These are phyloP conservation scores for Fusarium begoniae DNA, from an alignment of 2,329 filamentous ascomycete species.

Conservation along the genomic window DNA sequence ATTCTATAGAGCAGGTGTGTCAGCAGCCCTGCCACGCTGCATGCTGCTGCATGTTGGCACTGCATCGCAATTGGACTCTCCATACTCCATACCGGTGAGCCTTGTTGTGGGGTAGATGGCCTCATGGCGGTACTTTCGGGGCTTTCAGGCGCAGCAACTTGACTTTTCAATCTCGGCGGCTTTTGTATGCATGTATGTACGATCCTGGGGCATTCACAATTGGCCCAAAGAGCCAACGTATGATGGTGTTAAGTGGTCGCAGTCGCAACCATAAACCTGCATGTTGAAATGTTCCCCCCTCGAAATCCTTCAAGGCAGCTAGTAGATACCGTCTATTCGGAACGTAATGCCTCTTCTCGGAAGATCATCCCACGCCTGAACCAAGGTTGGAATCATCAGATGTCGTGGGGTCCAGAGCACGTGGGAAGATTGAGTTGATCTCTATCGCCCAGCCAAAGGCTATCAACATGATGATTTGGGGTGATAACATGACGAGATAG, in stretches of 20 bases:
- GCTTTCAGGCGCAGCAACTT: constrained; percentile 6
- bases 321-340: constrained; percentile 14
- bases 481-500: constrained; percentile 3
- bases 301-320: neutral
- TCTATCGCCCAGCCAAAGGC: constrained; percentile 2
- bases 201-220: neutral
- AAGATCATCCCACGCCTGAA: constrained; percentile 30
- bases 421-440: constrained; percentile 11
- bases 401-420: constrained; percentile 32
- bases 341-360: constrained; percentile 19
- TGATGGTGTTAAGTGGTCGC: constrained; percentile 6
- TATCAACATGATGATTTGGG: constrained; percentile 4
- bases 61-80: constrained; percentile 28
- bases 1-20: constrained; percentile 27
- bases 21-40: constrained; percentile 14
- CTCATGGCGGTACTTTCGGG: constrained; percentile 20
- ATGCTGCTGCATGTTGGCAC: constrained; percentile 11
- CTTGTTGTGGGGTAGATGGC: constrained; percentile 33
- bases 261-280: neutral
- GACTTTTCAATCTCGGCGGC: constrained; percentile 24
- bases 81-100: constrained; percentile 36
- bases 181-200: neutral
- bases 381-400: constrained; percentile 24
- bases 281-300: neutral
- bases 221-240: neutral